Evolutionary conservation across 768 basidiomycete species (phyloP).

Genomic region (Lactarius akahatsu): DNA sequence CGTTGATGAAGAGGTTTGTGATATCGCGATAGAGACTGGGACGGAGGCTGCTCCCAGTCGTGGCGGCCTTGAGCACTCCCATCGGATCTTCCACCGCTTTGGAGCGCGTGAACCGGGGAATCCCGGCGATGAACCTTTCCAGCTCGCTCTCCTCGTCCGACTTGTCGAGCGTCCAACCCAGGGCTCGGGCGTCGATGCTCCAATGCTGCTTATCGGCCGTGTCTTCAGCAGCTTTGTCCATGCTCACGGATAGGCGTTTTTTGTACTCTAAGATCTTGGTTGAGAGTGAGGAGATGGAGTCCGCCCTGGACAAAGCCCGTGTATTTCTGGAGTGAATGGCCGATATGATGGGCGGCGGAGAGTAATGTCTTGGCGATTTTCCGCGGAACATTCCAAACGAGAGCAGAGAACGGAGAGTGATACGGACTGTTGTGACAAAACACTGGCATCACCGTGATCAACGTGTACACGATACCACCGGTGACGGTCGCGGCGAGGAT

Average conservation of each 20-base stretch:
- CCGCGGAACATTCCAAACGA: conserved; percentile 4
- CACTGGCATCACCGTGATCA: conserved; percentile 18
- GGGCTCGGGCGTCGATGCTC: neutral
- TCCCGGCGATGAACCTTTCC: conserved; percentile 10
- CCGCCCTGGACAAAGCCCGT: too few species aligned
- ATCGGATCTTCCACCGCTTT: neutral
- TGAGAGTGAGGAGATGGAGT: neutral
- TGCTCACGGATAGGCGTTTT: neutral
- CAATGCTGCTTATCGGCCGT: neutral
- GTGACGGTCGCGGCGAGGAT: neutral
- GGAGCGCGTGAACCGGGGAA: conserved; percentile 13
- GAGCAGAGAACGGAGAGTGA: conserved; percentile 8
- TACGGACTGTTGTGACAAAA: conserved; percentile 14
- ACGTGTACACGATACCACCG: neutral
- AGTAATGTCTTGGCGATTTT: neutral
- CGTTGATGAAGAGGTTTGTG: neutral
- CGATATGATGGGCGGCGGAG: neutral
- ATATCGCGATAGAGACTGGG: neutral
- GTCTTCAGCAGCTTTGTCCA: neutral
- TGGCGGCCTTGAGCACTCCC: neutral
- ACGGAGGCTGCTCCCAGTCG: neutral
- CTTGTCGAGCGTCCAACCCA: conserved; percentile 17
- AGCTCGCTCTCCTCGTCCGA: conserved; percentile 15
- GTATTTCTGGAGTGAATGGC: neutral
- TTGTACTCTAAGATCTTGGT: neutral